Base-by-base conservation (phyloP, 306 rosid species). In the Vigna trinervia region DNA sequence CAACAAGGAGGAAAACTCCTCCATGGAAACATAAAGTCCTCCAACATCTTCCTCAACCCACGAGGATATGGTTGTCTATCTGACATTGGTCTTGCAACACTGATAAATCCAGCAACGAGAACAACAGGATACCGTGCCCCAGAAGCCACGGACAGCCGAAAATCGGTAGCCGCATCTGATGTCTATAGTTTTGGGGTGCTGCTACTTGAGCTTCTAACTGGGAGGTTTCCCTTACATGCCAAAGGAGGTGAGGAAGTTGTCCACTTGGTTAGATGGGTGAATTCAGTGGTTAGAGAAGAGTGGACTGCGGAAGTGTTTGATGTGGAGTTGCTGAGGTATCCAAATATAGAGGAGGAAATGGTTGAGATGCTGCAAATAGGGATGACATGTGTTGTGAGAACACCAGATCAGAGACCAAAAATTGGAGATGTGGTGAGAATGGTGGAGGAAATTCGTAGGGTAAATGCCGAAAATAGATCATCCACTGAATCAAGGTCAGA, bases 261-360 rank as follows among this genome's bases (percentile, higher is more conserved):
- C 3, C 93, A 91, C 72, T 71, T 94, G 84, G 97, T 94, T 50
- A 90, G 96, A 26, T 94, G 98, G 98, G 98, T 94, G 80, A 91
- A 86, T 81, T 91, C 97, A 46, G 96, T 94, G 81, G 97, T 94
- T 12, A 84, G 98, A 69, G 98, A 94, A 79, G 98, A 94, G 73
- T 94, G 98, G 98, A 91, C 97, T 36, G 92, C 91, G 8, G 98
- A 94, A 63, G 98, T 94, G 43, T 94, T 94, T 76, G 98, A 94
- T 85, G 87, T 86, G 1, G 90, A 88, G 66, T 89, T 94, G 32
- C 74, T 91, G 11, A 90, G 88, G 85, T 90, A 78, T 77, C 87
- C 91, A 22, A 87, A 91, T 59, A 92, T 91, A 22, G 98, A 94
- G 78, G 98, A 91, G 78, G 96, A 94, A 72, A 90, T 94, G 96